These are phyloP conservation scores for Fraxinus albicans DNA, from an alignment of 305 asterid genomes.

Conservation along the genomic window DNA sequence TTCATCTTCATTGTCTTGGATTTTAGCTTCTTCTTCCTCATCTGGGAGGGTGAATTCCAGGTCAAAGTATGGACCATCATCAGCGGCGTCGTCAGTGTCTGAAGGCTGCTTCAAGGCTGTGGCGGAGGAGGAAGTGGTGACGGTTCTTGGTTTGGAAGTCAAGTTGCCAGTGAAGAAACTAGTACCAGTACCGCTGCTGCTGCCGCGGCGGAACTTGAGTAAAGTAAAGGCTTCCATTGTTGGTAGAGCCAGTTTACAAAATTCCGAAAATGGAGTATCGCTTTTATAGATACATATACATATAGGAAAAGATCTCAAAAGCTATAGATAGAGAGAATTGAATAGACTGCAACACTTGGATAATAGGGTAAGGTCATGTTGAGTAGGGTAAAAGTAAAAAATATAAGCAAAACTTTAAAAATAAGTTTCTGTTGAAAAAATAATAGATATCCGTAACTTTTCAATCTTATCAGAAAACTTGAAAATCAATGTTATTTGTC, in stretches of 20 bases:
- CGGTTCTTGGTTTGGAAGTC: neutral
- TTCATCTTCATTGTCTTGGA: neutral
- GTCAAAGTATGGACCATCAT: conserved; percentile 52
- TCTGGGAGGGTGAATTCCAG: conserved; percentile 38
- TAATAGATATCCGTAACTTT: no score
- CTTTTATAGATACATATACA: neutral
- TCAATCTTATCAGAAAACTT: no score
- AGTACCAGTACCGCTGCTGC: conserved; percentile 5
- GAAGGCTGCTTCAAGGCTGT: conserved; percentile 14
- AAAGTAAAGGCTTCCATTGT: conserved; percentile 52
- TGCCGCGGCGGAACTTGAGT: conserved; percentile 43
- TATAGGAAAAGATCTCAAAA: neutral
- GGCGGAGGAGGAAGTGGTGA: neutral
- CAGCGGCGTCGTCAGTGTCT: conserved; percentile 16
- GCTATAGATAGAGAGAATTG: neutral
- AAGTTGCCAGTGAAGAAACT: neutral
- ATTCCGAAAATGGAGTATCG: neutral
- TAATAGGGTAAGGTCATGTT: neutral
- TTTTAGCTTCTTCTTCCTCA: conserved; percentile 9
- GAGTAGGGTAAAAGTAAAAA: neutral
- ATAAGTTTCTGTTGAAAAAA: no score
- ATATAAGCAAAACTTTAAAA: neutral
- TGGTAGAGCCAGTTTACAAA: conserved; percentile 42
- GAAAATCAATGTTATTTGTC: no score
- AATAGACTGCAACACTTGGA: neutral